These are phyloP conservation scores for Paulownia fortunei DNA, from an alignment of 257 asterid species.

Conservation along the genomic window DNA sequence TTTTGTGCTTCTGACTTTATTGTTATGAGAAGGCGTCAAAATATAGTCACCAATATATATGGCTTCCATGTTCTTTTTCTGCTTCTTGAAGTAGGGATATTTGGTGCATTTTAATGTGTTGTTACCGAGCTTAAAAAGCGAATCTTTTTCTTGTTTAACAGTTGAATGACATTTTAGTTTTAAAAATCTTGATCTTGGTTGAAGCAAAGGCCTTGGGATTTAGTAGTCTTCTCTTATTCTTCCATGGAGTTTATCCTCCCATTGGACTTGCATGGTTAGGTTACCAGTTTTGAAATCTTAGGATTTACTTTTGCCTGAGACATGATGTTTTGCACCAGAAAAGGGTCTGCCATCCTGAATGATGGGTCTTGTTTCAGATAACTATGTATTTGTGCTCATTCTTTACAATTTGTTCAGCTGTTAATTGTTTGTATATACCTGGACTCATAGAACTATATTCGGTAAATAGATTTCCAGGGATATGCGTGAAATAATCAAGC, in stretches of 20 bases:
- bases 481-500: constrained; percentile 84
- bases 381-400: neutral
- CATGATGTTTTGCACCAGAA: neutral
- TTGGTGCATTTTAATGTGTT: neutral
- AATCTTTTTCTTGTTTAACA: neutral
- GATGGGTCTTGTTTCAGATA: neutral
- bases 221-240: neutral
- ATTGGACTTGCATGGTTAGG: neutral
- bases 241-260: neutral
- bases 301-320: neutral
- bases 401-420: neutral
- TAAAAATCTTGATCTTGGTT: constrained; percentile 1
- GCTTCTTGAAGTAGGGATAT: constrained; percentile 9
- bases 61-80: too few relatives aligned
- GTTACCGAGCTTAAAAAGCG: neutral
- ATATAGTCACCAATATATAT: too few relatives aligned
- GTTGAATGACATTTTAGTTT: neutral
- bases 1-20: neutral
- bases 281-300: neutral
- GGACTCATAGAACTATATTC: too few relatives aligned
- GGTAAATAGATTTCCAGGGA: constrained; percentile 90
- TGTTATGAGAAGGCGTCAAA: too few relatives aligned
- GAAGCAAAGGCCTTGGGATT: neutral
- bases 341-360: neutral
- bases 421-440: constrained; percentile 16